phyloP scores from a whole-genome alignment of 1,284 basidiomycete genomes.

The Volvariella volvacea region DNA sequence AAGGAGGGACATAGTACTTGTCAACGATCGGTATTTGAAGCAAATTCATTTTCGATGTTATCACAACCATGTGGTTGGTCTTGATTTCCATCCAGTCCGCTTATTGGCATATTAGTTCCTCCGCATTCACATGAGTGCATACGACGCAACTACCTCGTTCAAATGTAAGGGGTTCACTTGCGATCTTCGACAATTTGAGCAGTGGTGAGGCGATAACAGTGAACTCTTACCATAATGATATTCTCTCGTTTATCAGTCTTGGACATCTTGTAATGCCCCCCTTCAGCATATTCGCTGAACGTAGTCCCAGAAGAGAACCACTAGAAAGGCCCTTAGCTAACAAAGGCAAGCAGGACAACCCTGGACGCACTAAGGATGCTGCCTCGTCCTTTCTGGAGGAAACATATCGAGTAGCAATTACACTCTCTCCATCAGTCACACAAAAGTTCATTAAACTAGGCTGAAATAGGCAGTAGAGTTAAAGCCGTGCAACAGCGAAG shows the following conservation, averaged over 20 bases:
- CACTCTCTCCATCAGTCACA: constrained; percentile 89
- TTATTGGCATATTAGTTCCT: background rate
- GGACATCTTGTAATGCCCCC: constrained; percentile 90
- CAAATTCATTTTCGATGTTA: constrained; percentile 91
- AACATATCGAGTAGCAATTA: constrained; percentile 93
- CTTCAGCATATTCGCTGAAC: constrained; percentile 87
- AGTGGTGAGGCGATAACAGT: background rate
- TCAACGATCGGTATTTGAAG: constrained; percentile 93
- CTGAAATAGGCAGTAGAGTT: constrained; percentile 25
- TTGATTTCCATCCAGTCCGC: constrained; percentile 97
- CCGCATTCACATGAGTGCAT: constrained; percentile 1
- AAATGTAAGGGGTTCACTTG: constrained; percentile 89
- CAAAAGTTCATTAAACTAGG: constrained; percentile 96
- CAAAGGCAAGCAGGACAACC: background rate
- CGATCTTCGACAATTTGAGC: constrained; percentile 44
- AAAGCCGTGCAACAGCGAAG: background rate
- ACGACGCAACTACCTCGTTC: constrained; percentile 63
- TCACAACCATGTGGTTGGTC: constrained; percentile 89
- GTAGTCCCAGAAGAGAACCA: constrained; percentile 95
- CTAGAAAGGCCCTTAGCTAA: constrained; percentile 26
- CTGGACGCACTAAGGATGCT: constrained; percentile 66
- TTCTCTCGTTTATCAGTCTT: constrained; percentile 95
- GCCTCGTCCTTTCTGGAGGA: constrained; percentile 89
- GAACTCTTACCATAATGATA: constrained; percentile 72
- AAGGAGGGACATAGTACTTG: constrained; percentile 80